Evolutionary conservation across 805 yeast genomes (phyloP), one percentile per base, ranked within the genome.

Genomic region (Pichia deserticola): DNA sequence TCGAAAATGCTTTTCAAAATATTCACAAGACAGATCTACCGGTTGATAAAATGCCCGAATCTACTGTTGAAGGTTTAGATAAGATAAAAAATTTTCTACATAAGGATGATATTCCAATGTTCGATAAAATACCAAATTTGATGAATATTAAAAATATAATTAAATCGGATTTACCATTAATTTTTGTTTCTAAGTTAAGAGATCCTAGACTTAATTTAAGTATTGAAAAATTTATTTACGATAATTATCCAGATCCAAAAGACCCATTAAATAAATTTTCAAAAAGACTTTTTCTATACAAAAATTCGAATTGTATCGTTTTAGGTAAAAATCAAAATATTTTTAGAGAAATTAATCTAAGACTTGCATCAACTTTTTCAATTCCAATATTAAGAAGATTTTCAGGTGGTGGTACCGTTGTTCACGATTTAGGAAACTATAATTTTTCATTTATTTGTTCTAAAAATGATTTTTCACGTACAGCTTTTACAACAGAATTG

Each of bases 381-480:
- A 73, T 87, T 29, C 92, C 95, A 0, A 60, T 90, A 7, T 62
- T 93, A 6, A 72, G 99, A 57, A 72, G 99, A 49, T 70, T 77
- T 44, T 83, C 93, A 8, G 99, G 99, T 0, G 99, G 99, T 2
- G 99, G 99, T 0, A 81, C 97, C 0, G 99, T 93, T 1, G 96
- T 89, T 10, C 99, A 93, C 63, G 99, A 92, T 65, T 55, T 73
- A 5, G 96, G 97, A 0, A 93, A 93, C 59, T 81, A 84, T 20
- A 93, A 93, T 61, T 93, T 84, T 65, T 83, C 95, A 5, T 89
- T 78, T 59, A 81, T 92, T 71, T 73, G 86, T 4, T 76, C 86
- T 53, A 75, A 73, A 11, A 53, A 56, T 10, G 75, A 74, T 3
- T 93, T 93, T 61, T 72, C 77, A 67, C 61, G 95, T 55, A 69